A percentile compares a stretch with the other conserved stretches of the same genome.
Conservation (phyloP, 1,139 yeast species). For the Geotrichum reessii region DNA sequence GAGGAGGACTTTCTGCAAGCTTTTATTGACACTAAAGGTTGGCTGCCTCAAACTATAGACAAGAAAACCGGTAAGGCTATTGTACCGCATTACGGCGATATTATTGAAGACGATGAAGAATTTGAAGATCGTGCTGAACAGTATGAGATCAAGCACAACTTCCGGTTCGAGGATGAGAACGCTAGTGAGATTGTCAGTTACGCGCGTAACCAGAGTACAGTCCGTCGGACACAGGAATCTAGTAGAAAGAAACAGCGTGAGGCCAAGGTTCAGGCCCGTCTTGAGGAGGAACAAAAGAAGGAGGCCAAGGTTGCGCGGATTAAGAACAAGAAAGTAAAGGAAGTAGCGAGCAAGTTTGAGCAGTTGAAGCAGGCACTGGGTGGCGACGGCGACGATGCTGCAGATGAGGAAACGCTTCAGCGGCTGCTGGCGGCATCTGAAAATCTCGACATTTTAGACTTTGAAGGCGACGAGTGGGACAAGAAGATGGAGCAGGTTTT, state of each 20-base stretch:
- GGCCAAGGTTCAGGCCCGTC: constrained; percentile 51
- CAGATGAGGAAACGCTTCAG: constrained; percentile 48
- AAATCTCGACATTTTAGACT: constrained; percentile 70
- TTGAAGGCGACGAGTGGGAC: constrained; percentile 92
- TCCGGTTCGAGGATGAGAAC: constrained; percentile 88
- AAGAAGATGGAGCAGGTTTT: constrained; percentile 76
- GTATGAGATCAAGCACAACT: constrained; percentile 89
- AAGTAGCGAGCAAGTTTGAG: constrained; percentile 68
- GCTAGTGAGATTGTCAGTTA: constrained; percentile 91
- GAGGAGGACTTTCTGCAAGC: constrained; percentile 66
- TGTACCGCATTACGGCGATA: constrained; percentile 47
- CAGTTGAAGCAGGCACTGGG: constrained; percentile 82
- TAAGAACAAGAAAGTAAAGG: constrained; percentile 68
- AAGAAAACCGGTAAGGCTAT: constrained; percentile 45
- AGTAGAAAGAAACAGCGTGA: constrained; percentile 81
- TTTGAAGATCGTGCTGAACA: constrained; percentile 89
- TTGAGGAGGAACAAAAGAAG: constrained; percentile 49
- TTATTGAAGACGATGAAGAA: constrained; percentile 66
- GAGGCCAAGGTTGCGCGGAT: constrained; percentile 63
- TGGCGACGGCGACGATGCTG: constrained; percentile 61
- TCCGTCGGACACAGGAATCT: constrained; percentile 72
- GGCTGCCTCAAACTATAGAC: constrained; percentile 67
- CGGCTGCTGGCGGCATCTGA: constrained; percentile 59
- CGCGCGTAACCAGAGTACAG: constrained; percentile 91
- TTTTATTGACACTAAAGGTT: constrained; percentile 71